A percentile compares a stretch with the other conserved stretches of the same genome.
Evolutionary conservation across 306 rosid species (phyloP).

Genomic region (Castanea mollissima): DNA sequence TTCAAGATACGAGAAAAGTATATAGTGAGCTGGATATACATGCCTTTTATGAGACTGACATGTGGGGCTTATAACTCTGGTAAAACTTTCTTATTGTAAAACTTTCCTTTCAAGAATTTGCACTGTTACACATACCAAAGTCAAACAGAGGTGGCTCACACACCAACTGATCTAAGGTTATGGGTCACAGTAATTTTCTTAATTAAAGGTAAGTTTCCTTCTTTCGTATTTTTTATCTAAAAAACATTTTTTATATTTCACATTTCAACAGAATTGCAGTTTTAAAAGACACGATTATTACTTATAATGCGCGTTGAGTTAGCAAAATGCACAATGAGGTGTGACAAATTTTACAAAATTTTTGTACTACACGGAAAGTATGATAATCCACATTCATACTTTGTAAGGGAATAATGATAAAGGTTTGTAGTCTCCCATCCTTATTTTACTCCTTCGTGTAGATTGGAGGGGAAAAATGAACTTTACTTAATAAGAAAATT

Average conservation of each 20-base stretch:
- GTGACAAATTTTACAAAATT: not conserved
- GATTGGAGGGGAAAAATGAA: constrained; percentile 12
- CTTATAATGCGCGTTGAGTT: not conserved
- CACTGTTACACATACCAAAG: not conserved
- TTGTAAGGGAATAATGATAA: not conserved
- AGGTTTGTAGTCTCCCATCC: not conserved
- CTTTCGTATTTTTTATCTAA: not conserved
- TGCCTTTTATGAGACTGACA: too few species aligned
- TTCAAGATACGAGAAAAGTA: too few species aligned
- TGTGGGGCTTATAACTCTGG: too few species aligned
- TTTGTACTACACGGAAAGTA: constrained; percentile 2
- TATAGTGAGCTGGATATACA: too few species aligned
- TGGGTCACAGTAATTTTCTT: not conserved
- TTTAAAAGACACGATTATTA: not conserved
- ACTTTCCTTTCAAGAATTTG: not conserved
- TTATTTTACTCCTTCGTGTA: constrained; percentile 17
- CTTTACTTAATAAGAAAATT: constrained; percentile 10
- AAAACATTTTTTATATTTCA: not conserved
- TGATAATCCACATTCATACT: not conserved
- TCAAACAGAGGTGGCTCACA: not conserved
- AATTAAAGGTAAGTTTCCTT: not conserved
- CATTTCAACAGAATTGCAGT: not conserved
- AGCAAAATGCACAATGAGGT: not conserved
- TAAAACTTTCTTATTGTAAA: not conserved
- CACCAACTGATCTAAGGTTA: too few species aligned